Base-by-base conservation (phyloP, 2,329 filamentous ascomycete genomes). In the Diaporthe sp. region DNA sequence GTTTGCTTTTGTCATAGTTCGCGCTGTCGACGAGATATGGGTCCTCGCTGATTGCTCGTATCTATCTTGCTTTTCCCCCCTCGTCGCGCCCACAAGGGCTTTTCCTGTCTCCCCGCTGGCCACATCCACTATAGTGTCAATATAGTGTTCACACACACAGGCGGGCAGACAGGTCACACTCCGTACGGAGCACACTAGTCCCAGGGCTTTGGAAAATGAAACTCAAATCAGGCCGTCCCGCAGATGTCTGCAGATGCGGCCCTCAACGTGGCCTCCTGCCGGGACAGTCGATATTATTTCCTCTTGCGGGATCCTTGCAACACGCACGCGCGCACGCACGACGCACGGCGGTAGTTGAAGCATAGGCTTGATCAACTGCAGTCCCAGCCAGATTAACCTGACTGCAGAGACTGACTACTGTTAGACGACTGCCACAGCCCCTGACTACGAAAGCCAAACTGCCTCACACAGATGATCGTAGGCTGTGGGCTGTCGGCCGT, bases 201-300 rank as follows among this genome's bases (percentile, higher is more conserved):
- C 63, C 63, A 68, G 63, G 15, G 22, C 35, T 53, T 68, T 68
- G 63, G 63, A 68, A 39, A 68, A 68, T 32, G 30, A 68, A 68
- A 68, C 63, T 68, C 63, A 68, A 68, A 68, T 68, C 63, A 68
- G 47, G 63, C 47, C 63, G 32, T 68, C 44, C 63, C 63, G 63
- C 63, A 68, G 30, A 25, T 66, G 63, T 68, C 47, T 35, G 63
- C 63, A 68, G 63, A 68, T 53, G 63, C 47, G 63, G 63, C 63
- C 63, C 12, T 39, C 63, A 53, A 66, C 47, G 63, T 53, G 63
- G 63, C 63, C 44, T 68, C 63, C 63, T 68, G 63, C 63, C n/a
- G 63, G 53, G 47, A 39, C 22, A 68, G n/a, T 53, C 63, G 63
- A 68, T 68, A 68, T 53, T 68, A 53, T 53, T 68, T 53, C 63